Evolutionary conservation across 306 rosid genomes (phyloP).

Genomic region (Calophaca sinica): DNA sequence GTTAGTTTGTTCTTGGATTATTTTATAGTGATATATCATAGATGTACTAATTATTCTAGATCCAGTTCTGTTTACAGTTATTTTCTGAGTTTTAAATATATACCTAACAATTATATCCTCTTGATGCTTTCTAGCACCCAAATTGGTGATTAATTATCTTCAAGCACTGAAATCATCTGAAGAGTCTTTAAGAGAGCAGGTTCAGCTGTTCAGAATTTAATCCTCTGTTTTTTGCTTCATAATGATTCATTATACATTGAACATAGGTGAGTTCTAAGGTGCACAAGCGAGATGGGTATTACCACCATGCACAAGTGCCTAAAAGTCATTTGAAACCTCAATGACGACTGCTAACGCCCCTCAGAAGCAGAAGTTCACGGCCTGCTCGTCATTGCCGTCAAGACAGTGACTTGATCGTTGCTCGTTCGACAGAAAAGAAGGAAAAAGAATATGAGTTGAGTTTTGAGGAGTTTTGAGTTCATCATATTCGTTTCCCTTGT

Average conservation of each 20-base stretch:
- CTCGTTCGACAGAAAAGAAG: too few species aligned
- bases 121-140: conserved; percentile 64
- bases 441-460: too few species aligned
- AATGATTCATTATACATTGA: conserved; percentile 23
- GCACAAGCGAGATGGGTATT: too few species aligned
- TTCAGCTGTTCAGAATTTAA: conserved; percentile 39
- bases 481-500: too few species aligned
- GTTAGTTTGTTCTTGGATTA: conserved; percentile 53
- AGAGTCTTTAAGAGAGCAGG: conserved; percentile 93
- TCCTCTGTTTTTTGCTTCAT: conserved; percentile 28
- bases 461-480: too few species aligned
- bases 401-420: too few species aligned
- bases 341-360: too few species aligned
- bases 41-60: conserved; percentile 15
- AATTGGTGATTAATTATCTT: conserved; percentile 73
- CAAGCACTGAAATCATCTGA: conserved; percentile 84
- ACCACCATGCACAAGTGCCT: too few species aligned
- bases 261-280: too few species aligned
- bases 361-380: too few species aligned
- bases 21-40: conserved; percentile 15
- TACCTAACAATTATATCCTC: conserved; percentile 25
- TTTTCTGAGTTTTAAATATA: conserved; percentile 18
- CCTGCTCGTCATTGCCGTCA: too few species aligned
- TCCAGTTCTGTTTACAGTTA: conserved; percentile 9
- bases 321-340: too few species aligned